A percentile compares a stretch with the other conserved stretches of the same genome.
Conservation (phyloP, 106 monocot species). For the Xerophyta viscosa region DNA sequence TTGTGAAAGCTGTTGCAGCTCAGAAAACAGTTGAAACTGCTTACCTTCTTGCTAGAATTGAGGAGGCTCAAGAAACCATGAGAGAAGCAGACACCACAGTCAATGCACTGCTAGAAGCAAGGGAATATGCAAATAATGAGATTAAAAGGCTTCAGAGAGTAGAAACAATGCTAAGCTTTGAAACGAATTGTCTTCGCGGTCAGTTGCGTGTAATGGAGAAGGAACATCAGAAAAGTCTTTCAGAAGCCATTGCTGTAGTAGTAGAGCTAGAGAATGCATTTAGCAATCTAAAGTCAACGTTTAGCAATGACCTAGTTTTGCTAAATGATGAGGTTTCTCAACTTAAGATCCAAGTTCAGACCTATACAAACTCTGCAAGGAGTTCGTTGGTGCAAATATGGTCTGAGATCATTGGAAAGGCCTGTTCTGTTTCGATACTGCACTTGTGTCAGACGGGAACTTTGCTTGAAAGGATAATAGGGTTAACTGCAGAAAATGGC, state of each 20-base stretch:
- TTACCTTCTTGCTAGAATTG: conserved; percentile 47
- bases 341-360: conserved; percentile 32
- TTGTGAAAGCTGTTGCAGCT: conserved; percentile 40
- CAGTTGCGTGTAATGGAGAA: conserved; percentile 31
- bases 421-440: conserved; percentile 70
- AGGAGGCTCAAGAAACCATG: conserved; percentile 63
- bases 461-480: too few species aligned
- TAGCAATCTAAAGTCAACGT: conserved; percentile 25
- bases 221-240: conserved; percentile 16
- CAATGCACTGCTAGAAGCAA: conserved; percentile 48
- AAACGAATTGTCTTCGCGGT: conserved; percentile 27
- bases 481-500: too few species aligned
- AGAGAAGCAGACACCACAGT: conserved; percentile 61
- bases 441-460: conserved; percentile 19
- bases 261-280: conserved; percentile 31
- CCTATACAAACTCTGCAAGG: conserved; percentile 16
- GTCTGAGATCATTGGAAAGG: conserved; percentile 64
- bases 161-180: conserved; percentile 33
- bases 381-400: conserved; percentile 63
- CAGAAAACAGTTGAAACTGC: conserved; percentile 62
- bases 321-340: conserved; percentile 31
- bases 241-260: conserved; percentile 27
- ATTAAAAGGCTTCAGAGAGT: conserved; percentile 24
- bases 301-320: conserved; percentile 39
- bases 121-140: conserved; percentile 53